Evolutionary conservation across 2,329 filamentous ascomycete species (phyloP), one percentile per base, ranked within the genome.

Genomic region (Cryphonectria nitschkei): DNA sequence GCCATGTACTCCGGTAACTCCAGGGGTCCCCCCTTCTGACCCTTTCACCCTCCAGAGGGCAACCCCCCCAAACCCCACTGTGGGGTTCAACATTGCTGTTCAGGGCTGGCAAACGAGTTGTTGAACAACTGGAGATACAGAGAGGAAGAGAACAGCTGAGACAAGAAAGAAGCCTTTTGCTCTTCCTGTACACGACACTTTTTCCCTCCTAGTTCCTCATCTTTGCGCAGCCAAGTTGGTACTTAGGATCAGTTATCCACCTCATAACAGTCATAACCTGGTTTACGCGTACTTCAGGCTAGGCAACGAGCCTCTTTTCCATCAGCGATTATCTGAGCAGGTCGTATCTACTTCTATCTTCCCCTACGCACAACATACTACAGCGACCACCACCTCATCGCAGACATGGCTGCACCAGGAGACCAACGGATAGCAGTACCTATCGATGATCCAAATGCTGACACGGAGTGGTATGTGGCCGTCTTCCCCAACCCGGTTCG

Each of bases 401-500:
- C 50, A 68, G 78, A 73, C 16, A 91, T 91, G 89, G 88, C 88
- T 26, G 87, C 88, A 43, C 89, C 89, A 50, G 77, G 81, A 75
- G 89, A 92, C 68, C 88, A 92, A 77, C 84, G 89, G 63, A 90
- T 92, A 75, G 86, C 86, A 77, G 96, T 99, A 72, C 94, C 95
- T 61, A 92, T 99, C 75, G 94, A 97, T 79, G 92, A 98, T 79
- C 95, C 95, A 43, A 97, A 98, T 79, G 96, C 94, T 74, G 96
- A 99, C 80, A 99, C 96, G 74, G 96, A 99, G 91, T 99, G 96
- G 96, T 95, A 72, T 73, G 50, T 41, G 22, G 29, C 58, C 68
- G 65, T 29, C 32, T 67, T 34, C 73, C 71, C 37, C 39, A 26
- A 19, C 9, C 54, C 22, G 37, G 2, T 6, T 26, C 37, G n/a